Evolutionary conservation across 2,329 filamentous ascomycete species (phyloP).

Genomic region (Xylaria sp.): DNA sequence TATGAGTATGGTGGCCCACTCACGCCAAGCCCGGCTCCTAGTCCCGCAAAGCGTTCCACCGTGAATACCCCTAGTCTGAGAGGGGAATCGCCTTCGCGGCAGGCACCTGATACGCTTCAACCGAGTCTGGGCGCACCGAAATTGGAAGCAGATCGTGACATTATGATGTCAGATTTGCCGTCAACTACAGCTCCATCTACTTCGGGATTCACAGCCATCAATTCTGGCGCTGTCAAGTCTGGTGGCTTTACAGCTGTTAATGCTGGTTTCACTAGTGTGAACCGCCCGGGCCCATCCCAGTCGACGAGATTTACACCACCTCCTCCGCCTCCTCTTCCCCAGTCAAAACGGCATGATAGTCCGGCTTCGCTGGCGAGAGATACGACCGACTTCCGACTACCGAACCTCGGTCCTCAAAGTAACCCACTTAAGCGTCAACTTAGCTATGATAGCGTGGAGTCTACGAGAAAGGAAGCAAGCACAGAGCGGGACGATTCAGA

Average conservation of each 20-base stretch:
- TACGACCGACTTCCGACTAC: slow-evolving; percentile 59
- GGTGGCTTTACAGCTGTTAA: slow-evolving; percentile 72
- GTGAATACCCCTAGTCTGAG: slow-evolving; percentile 55
- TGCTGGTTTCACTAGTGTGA: slow-evolving; percentile 61
- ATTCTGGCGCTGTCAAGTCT: slow-evolving; percentile 51
- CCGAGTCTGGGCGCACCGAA: slow-evolving; percentile 42
- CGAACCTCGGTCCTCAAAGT: slow-evolving; percentile 44
- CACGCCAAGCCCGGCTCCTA: slow-evolving; percentile 67
- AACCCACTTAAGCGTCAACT: slow-evolving; percentile 72
- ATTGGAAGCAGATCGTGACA: slow-evolving; percentile 44
- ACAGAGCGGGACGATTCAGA: slow-evolving; percentile 56
- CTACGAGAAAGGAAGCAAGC: slow-evolving; percentile 43
- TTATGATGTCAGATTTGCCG: slow-evolving; percentile 43
- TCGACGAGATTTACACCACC: slow-evolving; percentile 54
- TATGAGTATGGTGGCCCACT: slow-evolving; percentile 88
- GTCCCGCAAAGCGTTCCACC: slow-evolving; percentile 62
- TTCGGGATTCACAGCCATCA: slow-evolving; percentile 56
- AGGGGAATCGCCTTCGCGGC: slow-evolving; percentile 61
- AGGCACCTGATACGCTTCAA: slow-evolving; percentile 50
- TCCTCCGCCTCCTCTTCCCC: slow-evolving; percentile 22
- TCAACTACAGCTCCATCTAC: slow-evolving; percentile 37
- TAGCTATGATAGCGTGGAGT: slow-evolving; percentile 52
- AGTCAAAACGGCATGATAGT: slow-evolving; percentile 55
- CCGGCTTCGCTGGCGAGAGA: slow-evolving; percentile 59
- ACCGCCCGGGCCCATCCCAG: slow-evolving; percentile 43